These are phyloP conservation scores for Suhomyces sp. DNA, from an alignment of 805 yeast species.

Conservation along the genomic window DNA sequence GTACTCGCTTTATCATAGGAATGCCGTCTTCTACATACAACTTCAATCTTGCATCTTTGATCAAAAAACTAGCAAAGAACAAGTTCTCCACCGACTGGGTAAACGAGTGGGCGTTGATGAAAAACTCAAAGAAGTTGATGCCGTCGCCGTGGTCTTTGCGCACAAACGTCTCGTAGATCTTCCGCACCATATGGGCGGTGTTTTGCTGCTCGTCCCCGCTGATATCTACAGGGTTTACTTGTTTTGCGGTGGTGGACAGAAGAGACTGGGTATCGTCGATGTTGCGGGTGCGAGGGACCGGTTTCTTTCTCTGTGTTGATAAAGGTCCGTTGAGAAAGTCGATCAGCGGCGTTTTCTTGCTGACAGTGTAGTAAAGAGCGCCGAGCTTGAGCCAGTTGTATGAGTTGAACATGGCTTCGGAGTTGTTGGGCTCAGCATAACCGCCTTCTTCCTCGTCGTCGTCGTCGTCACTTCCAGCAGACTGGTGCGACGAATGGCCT, in stretches of 20 bases:
- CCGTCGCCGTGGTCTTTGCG: conserved; percentile 27
- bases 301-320: conserved; percentile 52
- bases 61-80: conserved; percentile 76
- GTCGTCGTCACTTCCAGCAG: conserved; percentile 6
- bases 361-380: conserved; percentile 43
- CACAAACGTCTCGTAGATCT: conserved; percentile 44
- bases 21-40: conserved; percentile 49
- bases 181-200: conserved; percentile 62
- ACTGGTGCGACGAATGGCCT: not conserved
- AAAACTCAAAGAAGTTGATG: conserved; percentile 60
- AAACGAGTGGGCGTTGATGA: conserved; percentile 74
- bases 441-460: conserved; percentile 14
- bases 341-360: conserved; percentile 46
- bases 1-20: conserved; percentile 41
- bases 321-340: conserved; percentile 74
- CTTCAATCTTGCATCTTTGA: conserved; percentile 65
- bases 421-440: conserved; percentile 5
- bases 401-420: conserved; percentile 35
- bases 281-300: conserved; percentile 29
- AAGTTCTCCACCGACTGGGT: conserved; percentile 79
- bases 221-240: conserved; percentile 51
- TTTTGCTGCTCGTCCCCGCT: conserved; percentile 47
- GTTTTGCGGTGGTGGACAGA: conserved; percentile 49
- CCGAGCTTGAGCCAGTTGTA: conserved; percentile 64
- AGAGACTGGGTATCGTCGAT: conserved; percentile 41